Base-by-base conservation (phyloP, 495 filamentous ascomycete genomes). In the Trichocladium antarcticum region DNA sequence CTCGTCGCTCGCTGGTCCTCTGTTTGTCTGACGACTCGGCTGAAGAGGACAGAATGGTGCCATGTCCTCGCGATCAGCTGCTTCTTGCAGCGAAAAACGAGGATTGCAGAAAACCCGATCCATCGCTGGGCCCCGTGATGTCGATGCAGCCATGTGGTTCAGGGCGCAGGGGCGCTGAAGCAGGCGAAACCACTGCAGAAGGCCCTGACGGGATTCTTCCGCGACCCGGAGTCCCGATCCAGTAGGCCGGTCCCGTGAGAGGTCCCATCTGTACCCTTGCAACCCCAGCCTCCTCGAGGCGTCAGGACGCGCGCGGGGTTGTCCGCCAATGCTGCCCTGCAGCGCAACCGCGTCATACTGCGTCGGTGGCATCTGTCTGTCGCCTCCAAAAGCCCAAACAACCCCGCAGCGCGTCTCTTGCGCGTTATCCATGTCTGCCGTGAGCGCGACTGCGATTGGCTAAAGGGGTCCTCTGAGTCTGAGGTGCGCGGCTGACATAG, bases 381-480 rank as follows among this genome's bases (percentile, higher is more conserved):
- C 32, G 45, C 31, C n/a, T n/a, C 37, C 37, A 41, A 35, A 38
- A 45, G 45, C 37, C 39, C 45, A 49, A 19, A 22, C 47, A 42
- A 44, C 43, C 49, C 32, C 48, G 43, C 44, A 56, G 32, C 57
- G 53, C 57, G 57, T 56, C 47, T 37, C 53, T n/a, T n/a, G n/a
- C 53, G 42, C 50, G 50, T 51, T 35, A 42, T 19, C 47, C 44
- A 29, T 47, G 48, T 42, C 34, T 46, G 22, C 16, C 27, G 21
- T 28, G 21, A 34, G 44, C 42, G 47, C 8, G 22, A 42, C 15
- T 49, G n/a, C 49, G 10, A 57, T 57, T 57, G 55, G 55, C 40
- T 51, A 49, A 54, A n/a, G n/a, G n/a, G n/a, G n/a, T n/a, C n/a
- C n/a, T n/a, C n/a, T n/a, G n/a, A n/a, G n/a, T n/a, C n/a, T n/a